Evolutionary conservation across 2,329 filamentous ascomycete genomes (phyloP).

Genomic region (Pestalotiopsis sp.): DNA sequence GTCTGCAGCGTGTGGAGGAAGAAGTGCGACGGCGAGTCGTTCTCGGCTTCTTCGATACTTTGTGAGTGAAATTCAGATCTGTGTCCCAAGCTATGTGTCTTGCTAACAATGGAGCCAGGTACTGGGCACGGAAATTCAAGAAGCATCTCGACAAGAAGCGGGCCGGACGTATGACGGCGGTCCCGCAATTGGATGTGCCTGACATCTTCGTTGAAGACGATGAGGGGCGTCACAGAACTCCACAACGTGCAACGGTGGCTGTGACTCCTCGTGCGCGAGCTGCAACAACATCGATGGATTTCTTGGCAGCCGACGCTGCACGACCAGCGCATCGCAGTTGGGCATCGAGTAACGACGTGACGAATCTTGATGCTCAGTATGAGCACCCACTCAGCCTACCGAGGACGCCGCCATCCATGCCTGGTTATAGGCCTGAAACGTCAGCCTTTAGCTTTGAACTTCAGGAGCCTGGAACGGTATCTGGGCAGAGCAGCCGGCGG

Average conservation of each 20-base stretch:
- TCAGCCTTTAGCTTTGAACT: constrained; percentile 64
- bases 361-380: constrained; percentile 43
- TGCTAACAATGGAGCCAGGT: constrained; percentile 43
- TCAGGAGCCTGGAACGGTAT: constrained; percentile 43
- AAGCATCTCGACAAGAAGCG: constrained; percentile 73
- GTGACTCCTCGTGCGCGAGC: constrained; percentile 21
- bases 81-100: background rate
- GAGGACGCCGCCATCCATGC: constrained; percentile 44
- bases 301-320: constrained; percentile 39
- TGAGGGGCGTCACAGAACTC: constrained; percentile 44
- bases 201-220: constrained; percentile 90
- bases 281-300: constrained; percentile 27
- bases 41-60: constrained; percentile 91
- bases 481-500: constrained; percentile 55
- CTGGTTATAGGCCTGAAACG: constrained; percentile 45
- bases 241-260: constrained; percentile 31
- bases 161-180: constrained; percentile 72
- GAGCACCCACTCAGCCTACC: constrained; percentile 59
- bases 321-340: constrained; percentile 42
- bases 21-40: constrained; percentile 89
- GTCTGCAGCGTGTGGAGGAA: constrained; percentile 92
- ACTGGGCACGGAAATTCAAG: constrained; percentile 84
- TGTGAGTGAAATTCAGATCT: constrained; percentile 50
- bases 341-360: constrained; percentile 46
- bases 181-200: constrained; percentile 82